phyloP scores from a whole-genome alignment of 2,329 filamentous ascomycete genomes.

The Diplocarpon mali region DNA sequence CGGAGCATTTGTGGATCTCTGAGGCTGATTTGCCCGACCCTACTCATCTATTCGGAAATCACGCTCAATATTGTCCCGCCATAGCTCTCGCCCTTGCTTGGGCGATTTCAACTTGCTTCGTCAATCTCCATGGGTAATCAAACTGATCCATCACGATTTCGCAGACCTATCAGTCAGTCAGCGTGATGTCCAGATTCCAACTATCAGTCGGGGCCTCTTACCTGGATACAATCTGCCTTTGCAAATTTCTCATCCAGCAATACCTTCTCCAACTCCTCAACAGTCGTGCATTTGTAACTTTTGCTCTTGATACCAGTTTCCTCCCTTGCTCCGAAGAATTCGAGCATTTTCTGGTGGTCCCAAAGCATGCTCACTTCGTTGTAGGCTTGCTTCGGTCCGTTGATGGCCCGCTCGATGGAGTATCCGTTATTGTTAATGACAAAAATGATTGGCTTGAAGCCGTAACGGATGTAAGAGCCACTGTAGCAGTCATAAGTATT shows the following conservation, averaged over 20 bases:
- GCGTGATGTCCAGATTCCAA: too few relatives aligned
- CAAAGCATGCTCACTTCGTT: conserved; percentile 43
- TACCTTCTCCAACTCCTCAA: conserved; percentile 34
- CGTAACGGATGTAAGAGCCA: conserved; percentile 3
- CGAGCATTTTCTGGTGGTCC: conserved; percentile 38
- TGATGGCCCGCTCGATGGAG: conserved; percentile 46
- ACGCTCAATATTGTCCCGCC: not conserved
- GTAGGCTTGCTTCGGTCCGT: conserved; percentile 41
- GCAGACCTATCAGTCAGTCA: conserved; percentile 8
- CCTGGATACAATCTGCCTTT: conserved; percentile 13
- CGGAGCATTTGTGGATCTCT: too few relatives aligned
- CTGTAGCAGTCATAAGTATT: not conserved
- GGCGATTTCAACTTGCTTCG: conserved; percentile 4
- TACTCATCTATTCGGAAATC: too few relatives aligned
- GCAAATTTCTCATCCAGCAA: conserved; percentile 28
- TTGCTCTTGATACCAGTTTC: conserved; percentile 26
- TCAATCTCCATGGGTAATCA: conserved; percentile 10
- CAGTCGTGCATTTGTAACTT: conserved; percentile 32
- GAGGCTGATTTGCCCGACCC: too few relatives aligned
- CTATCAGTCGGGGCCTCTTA: conserved; percentile 3
- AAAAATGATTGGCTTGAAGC: conserved; percentile 35
- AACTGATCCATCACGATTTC: conserved; percentile 10
- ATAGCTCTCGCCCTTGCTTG: conserved; percentile 1
- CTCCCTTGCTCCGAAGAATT: conserved; percentile 36
- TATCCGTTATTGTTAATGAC: conserved; percentile 50